Evolutionary conservation across 495 filamentous ascomycete genomes (phyloP).

Genomic region (Lasiosphaeriaceae sp.): DNA sequence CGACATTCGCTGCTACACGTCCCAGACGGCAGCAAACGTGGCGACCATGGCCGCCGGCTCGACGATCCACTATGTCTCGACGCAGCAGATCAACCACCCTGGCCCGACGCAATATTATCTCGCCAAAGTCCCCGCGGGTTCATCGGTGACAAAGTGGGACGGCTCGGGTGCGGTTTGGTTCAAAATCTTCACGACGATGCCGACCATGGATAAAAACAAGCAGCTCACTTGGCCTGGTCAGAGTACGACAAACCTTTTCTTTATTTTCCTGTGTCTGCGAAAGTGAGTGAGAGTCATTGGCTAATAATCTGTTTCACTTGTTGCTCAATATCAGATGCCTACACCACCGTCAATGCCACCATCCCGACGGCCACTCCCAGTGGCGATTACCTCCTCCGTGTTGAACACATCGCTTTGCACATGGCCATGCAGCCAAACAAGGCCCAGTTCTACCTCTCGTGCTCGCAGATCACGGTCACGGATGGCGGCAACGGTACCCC

Average conservation of each 20-base stretch:
- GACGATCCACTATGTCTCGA: slow-evolving; percentile 43
- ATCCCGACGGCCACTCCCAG: slow-evolving; percentile 40
- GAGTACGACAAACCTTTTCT: slow-evolving; percentile 17
- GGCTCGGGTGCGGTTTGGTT: slow-evolving; percentile 47
- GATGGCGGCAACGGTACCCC: slow-evolving; percentile 46
- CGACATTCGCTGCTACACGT: slow-evolving; percentile 47
- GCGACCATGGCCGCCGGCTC: slow-evolving; percentile 38
- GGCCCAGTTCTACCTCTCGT: slow-evolving; percentile 52
- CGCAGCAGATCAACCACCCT: slow-evolving; percentile 45
- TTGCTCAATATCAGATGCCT: slow-evolving; percentile 25
- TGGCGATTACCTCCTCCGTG: slow-evolving; percentile 55
- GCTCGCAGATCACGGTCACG: slow-evolving; percentile 54
- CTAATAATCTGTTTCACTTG: no score
- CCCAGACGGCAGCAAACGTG: slow-evolving; percentile 34
- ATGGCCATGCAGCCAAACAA: slow-evolving; percentile 37
- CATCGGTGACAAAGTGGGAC: slow-evolving; percentile 44
- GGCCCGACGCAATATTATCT: slow-evolving; percentile 46
- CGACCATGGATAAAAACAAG: slow-evolving; percentile 35
- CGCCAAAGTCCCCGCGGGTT: slow-evolving; percentile 42
- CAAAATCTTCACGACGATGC: slow-evolving; percentile 47
- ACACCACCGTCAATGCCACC: slow-evolving; percentile 38
- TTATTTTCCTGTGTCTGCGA: no score
- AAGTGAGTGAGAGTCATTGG: no score
- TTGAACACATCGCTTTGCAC: slow-evolving; percentile 53
- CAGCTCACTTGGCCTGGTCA: slow-evolving; percentile 38